A percentile compares a stretch with the other conserved stretches of the same genome.
Evolutionary conservation across 352 stramenopile species (phyloP).

Genomic region (Pythium brassicae): DNA sequence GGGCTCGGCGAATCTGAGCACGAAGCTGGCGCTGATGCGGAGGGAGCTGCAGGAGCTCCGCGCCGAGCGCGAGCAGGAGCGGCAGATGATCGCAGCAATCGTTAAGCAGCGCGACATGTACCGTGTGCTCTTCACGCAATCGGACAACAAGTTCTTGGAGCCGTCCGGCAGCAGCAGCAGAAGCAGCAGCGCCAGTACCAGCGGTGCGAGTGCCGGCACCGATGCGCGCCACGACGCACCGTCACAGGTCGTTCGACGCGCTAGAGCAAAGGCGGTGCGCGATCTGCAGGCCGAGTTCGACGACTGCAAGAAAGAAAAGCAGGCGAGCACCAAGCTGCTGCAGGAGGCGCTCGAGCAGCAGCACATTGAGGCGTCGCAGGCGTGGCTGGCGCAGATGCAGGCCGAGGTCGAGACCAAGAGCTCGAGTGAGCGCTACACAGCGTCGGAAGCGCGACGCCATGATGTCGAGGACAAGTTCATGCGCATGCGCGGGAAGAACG

Average conservation of each 20-base stretch:
- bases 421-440: constrained; percentile 58
- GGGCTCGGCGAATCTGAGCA: constrained; percentile 32
- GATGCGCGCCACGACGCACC: constrained; percentile 14
- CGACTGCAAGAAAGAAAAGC: constrained; percentile 78
- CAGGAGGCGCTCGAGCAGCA: constrained; percentile 63
- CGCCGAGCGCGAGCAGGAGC: constrained; percentile 64
- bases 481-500: constrained; percentile 49
- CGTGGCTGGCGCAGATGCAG: constrained; percentile 60
- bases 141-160: constrained; percentile 71
- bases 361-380: constrained; percentile 39
- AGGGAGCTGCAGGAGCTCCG: constrained; percentile 83
- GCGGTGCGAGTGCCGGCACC: neutral
- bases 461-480: constrained; percentile 61
- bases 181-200: neutral
- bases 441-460: constrained; percentile 43
- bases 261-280: constrained; percentile 36
- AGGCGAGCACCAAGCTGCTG: constrained; percentile 54
- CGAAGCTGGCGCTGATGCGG: constrained; percentile 50
- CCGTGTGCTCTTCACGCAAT: constrained; percentile 87
- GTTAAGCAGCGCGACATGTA: constrained; percentile 97
- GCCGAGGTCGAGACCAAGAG: constrained; percentile 63
- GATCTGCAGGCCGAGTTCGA: constrained; percentile 72
- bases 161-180: neutral
- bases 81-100: constrained; percentile 90
- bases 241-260: constrained; percentile 26